A percentile compares a stretch with the other conserved stretches of the same genome.
These are phyloP conservation scores for Tribonema minus DNA, from an alignment of 108 stramenopile genomes.

Conservation along the genomic window DNA sequence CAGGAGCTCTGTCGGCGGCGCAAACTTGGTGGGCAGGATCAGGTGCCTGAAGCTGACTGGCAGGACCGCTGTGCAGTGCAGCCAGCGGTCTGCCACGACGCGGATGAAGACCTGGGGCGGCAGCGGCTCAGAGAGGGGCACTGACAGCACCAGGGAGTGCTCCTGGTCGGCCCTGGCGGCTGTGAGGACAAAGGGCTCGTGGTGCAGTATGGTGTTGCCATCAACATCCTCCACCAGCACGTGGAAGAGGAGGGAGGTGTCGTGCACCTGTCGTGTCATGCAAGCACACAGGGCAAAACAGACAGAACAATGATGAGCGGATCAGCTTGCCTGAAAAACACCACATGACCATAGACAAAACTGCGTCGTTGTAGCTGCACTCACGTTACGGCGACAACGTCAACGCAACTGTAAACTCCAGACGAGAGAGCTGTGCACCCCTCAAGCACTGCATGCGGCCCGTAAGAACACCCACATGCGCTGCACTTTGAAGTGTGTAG, in stretches of 20 bases:
- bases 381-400: too few relatives aligned
- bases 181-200: slow-evolving; percentile 81
- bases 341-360: too few relatives aligned
- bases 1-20: slow-evolving; percentile 88
- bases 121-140: slow-evolving; percentile 87
- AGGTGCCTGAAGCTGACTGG: slow-evolving; percentile 92
- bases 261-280: slow-evolving; percentile 64
- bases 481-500: too few relatives aligned
- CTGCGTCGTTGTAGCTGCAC: too few relatives aligned
- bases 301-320: not conserved
- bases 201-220: slow-evolving; percentile 85
- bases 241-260: slow-evolving; percentile 82
- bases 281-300: not conserved
- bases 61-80: slow-evolving; percentile 80
- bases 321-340: not conserved
- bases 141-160: slow-evolving; percentile 79
- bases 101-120: slow-evolving; percentile 86
- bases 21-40: slow-evolving; percentile 90
- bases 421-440: too few relatives aligned
- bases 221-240: slow-evolving; percentile 95
- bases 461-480: too few relatives aligned
- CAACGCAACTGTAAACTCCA: too few relatives aligned
- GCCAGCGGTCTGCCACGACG: slow-evolving; percentile 92
- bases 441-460: too few relatives aligned
- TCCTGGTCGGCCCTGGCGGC: slow-evolving; percentile 72